Evolutionary conservation across 768 basidiomycete genomes (phyloP).

Genomic region (Pisolithus orientalis): DNA sequence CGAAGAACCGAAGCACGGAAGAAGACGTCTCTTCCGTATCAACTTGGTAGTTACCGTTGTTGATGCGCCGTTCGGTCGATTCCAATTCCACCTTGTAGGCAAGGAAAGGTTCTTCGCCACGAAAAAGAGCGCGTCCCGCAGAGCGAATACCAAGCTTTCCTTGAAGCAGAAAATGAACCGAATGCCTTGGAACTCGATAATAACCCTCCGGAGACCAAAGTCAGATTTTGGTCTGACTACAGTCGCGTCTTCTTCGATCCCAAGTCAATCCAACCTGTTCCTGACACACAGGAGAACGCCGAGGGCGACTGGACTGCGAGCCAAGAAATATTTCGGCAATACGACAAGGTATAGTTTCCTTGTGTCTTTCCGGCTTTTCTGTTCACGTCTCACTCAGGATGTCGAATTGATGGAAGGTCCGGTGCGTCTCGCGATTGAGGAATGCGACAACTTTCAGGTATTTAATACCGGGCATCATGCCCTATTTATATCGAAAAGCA

Average conservation of each 20-base stretch:
- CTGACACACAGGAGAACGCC: constrained; percentile 45
- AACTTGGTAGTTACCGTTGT: constrained; percentile 14
- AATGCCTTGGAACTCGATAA: constrained; percentile 6
- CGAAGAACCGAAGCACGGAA: constrained; percentile 33
- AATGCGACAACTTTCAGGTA: constrained; percentile 72
- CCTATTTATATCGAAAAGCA: neutral
- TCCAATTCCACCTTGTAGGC: constrained; percentile 32
- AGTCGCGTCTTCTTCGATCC: constrained; percentile 54
- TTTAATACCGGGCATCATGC: neutral
- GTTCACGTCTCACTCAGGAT: constrained; percentile 35
- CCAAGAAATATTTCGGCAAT: constrained; percentile 44
- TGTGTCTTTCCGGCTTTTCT: neutral
- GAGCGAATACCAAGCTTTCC: constrained; percentile 48
- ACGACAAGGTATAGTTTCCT: constrained; percentile 44
- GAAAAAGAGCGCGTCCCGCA: constrained; percentile 46
- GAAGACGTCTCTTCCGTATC: constrained; percentile 12
- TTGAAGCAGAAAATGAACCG: constrained; percentile 24
- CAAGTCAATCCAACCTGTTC: constrained; percentile 56
- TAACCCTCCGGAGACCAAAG: constrained; percentile 13
- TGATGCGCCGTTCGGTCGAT: neutral
- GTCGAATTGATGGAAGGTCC: constrained; percentile 63
- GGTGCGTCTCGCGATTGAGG: constrained; percentile 63
- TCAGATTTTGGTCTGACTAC: constrained; percentile 49
- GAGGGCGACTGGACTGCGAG: constrained; percentile 54
- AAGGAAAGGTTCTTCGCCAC: constrained; percentile 42